Percentiles rank a stretch among this genome's conserved stretches.
Evolutionary conservation across 202 grass and related monocot genomes (phyloP).

Genomic region (Eragrostis tef): DNA sequence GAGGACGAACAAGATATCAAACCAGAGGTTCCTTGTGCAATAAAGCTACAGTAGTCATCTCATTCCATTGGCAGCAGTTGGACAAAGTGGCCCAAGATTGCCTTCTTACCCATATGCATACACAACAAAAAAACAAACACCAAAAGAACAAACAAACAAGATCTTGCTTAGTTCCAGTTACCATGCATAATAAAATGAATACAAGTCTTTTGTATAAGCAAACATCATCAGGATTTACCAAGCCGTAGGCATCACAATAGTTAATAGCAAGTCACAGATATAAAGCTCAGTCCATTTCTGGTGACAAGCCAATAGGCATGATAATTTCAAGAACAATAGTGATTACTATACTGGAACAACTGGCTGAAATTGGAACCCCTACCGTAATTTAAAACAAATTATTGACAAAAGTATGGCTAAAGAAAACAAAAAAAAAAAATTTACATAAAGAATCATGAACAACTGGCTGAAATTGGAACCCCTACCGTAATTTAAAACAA

Average conservation of each 20-base stretch:
- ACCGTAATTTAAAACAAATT: not conserved
- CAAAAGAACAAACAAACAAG: slow-evolving; percentile 71
- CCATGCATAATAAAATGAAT: slow-evolving; percentile 49
- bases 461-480: not conserved
- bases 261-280: not conserved
- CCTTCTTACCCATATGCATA: slow-evolving; percentile 85
- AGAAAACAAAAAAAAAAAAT: not conserved
- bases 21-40: slow-evolving; percentile 74
- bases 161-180: slow-evolving; percentile 51
- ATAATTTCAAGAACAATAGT: not conserved
- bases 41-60: slow-evolving; percentile 71
- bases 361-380: not conserved
- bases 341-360: not conserved
- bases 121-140: slow-evolving; percentile 77
- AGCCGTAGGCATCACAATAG: slow-evolving; percentile 31
- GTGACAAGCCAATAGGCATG: not conserved
- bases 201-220: slow-evolving; percentile 40
- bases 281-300: slow-evolving; percentile 20
- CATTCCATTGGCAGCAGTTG: slow-evolving; percentile 85
- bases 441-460: not conserved
- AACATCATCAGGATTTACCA: slow-evolving; percentile 43
- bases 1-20: slow-evolving; percentile 75
- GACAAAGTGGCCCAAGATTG: slow-evolving; percentile 79
- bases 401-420: not conserved
- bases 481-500: not conserved